These are phyloP conservation scores for Penicillium psychrofluorescens DNA, from an alignment of 495 filamentous ascomycete species.

Conservation along the genomic window DNA sequence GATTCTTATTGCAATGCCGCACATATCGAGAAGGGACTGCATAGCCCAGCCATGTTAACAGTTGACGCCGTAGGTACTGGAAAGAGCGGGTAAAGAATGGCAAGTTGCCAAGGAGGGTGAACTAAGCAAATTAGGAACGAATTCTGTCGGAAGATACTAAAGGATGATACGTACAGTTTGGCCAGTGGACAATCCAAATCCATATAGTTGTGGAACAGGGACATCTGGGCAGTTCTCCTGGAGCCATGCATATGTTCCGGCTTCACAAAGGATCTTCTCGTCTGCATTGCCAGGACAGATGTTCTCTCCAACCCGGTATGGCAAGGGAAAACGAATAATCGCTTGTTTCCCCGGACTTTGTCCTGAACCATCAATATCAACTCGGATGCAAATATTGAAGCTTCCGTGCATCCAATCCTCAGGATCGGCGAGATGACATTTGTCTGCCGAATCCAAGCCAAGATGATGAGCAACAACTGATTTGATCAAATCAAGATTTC, in stretches of 20 bases:
- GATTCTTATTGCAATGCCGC: constrained; percentile 4
- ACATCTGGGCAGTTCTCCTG: constrained; percentile 23
- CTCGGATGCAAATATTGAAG: constrained; percentile 26
- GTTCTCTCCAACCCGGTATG: constrained; percentile 24
- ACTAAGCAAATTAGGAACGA: constrained; percentile 11
- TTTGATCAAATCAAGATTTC: constrained; percentile 7
- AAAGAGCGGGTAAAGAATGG: constrained; percentile 16
- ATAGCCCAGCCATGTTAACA: constrained; percentile 14
- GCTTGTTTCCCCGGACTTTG: constrained; percentile 5
- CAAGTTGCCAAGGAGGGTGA: constrained; percentile 16
- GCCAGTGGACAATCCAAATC: constrained; percentile 25
- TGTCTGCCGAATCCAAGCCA: constrained; percentile 1
- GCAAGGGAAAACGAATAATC: constrained; percentile 25
- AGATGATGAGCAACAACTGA: constrained; percentile 18
- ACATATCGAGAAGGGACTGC: constrained; percentile 17
- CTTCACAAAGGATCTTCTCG: constrained; percentile 27
- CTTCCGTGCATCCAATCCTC: constrained; percentile 23
- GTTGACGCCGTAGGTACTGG: constrained; percentile 10
- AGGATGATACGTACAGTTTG: constrained; percentile 9
- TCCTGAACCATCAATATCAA: constrained; percentile 7
- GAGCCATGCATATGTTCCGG: constrained; percentile 23
- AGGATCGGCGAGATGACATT: constrained; percentile 10
- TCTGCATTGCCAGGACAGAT: constrained; percentile 20
- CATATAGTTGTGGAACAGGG: constrained; percentile 24
- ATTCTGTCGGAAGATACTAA: neutral